Evolutionary conservation across 2,329 filamentous ascomycete species (phyloP).

Genomic region (Capronia americana): DNA sequence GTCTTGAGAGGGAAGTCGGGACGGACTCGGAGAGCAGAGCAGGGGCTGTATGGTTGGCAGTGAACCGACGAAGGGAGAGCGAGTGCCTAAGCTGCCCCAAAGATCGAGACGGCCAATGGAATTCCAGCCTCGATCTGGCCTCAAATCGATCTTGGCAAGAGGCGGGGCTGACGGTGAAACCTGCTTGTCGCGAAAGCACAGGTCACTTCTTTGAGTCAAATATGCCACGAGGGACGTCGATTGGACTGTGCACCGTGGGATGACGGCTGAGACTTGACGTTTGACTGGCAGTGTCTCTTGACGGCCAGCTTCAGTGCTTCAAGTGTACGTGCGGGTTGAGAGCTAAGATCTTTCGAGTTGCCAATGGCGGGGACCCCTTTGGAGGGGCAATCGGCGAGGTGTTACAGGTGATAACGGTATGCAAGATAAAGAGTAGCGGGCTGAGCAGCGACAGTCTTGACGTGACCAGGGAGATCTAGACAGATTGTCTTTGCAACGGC

Average conservation of each 20-base stretch:
- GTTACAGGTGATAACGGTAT: not conserved
- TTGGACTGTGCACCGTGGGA: constrained; percentile 15
- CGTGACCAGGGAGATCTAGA: constrained; percentile 6
- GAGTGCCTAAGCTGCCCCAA: not conserved
- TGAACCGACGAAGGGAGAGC: not conserved
- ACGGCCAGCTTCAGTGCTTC: not conserved
- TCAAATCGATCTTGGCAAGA: constrained; percentile 15
- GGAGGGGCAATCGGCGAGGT: not conserved
- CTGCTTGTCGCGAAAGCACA: constrained; percentile 4
- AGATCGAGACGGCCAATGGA: constrained; percentile 20
- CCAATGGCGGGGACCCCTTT: not conserved
- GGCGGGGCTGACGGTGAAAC: constrained; percentile 16
- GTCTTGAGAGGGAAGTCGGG: not conserved
- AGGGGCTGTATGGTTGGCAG: constrained; percentile 10
- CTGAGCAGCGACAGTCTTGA: not conserved
- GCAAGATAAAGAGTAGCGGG: not conserved
- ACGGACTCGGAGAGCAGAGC: constrained; percentile 1
- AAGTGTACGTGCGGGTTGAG: not conserved
- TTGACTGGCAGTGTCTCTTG: constrained; percentile 15
- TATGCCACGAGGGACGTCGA: constrained; percentile 14
- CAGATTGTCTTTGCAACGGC: constrained; percentile 21
- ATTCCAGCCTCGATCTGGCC: constrained; percentile 7
- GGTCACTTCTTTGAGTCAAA: constrained; percentile 15
- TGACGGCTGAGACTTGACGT: constrained; percentile 6
- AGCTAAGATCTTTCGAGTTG: not conserved